A percentile compares a stretch with the other conserved stretches of the same genome.
Conservation (phyloP, 2,329 filamentous ascomycete species). For the Penicillium sp. region DNA sequence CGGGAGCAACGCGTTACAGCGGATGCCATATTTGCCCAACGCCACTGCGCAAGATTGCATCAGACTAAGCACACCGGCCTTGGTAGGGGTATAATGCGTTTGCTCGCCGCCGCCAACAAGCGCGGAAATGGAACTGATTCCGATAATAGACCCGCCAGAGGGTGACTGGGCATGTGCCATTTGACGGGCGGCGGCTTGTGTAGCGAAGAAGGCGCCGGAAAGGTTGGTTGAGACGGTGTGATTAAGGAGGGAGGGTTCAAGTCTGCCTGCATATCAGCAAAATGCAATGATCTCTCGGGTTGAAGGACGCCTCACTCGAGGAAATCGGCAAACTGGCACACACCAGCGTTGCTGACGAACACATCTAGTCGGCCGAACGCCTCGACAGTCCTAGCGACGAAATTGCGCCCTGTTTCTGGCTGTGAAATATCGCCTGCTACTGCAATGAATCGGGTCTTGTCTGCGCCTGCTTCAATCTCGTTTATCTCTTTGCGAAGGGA, state of each 20-base stretch:
- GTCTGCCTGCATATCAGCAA: conserved; percentile 35
- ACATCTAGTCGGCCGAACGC: conserved; percentile 65
- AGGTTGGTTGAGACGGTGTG: conserved; percentile 80
- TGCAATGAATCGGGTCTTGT: conserved; percentile 59
- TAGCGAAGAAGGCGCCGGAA: conserved; percentile 83
- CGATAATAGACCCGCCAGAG: conserved; percentile 74
- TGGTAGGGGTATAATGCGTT: conserved; percentile 87
- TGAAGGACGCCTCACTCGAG: conserved; percentile 59
- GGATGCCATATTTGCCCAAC: conserved; percentile 73
- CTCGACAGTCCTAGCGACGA: conserved; percentile 69
- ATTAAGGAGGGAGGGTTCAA: conserved; percentile 71
- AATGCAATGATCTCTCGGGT: not conserved
- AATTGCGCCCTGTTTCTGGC: conserved; percentile 68
- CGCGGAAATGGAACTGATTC: conserved; percentile 46
- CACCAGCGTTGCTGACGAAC: conserved; percentile 85
- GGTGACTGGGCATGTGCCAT: conserved; percentile 75
- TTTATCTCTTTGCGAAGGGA: conserved; percentile 35
- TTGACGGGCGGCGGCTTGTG: conserved; percentile 81
- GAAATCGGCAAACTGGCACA: conserved; percentile 88
- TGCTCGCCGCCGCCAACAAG: conserved; percentile 72
- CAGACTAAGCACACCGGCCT: conserved; percentile 77
- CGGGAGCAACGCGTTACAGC: conserved; percentile 82
- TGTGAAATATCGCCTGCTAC: conserved; percentile 78
- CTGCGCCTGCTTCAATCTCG: conserved; percentile 27
- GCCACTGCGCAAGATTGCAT: conserved; percentile 85